Conservation (phyloP, 1,139 yeast genomes). For the Scheffersomyces segobiensis region DNA sequence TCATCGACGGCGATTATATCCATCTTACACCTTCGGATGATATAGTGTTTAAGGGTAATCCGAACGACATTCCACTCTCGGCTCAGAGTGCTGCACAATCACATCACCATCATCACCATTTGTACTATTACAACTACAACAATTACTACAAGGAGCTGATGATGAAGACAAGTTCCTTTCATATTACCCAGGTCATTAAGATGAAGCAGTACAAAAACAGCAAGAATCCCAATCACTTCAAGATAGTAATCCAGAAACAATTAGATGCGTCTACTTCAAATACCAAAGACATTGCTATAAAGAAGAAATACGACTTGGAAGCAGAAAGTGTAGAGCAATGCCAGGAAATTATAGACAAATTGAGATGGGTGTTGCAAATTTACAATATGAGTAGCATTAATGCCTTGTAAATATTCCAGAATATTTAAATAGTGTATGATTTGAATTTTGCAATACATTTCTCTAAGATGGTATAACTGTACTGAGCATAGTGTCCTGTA, state of each 20-base stretch:
- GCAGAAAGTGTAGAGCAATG: slow-evolving; percentile 65
- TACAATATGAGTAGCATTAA: slow-evolving; percentile 35
- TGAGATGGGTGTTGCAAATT: slow-evolving; percentile 54
- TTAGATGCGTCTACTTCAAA: slow-evolving; percentile 46
- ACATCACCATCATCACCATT: slow-evolving; percentile 37
- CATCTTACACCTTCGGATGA: slow-evolving; percentile 82
- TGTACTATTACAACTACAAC: slow-evolving; percentile 57
- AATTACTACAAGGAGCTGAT: slow-evolving; percentile 41
- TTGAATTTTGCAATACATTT: neutral
- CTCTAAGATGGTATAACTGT: neutral
- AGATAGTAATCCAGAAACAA: slow-evolving; percentile 73
- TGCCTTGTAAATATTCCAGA: neutral
- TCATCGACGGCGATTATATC: slow-evolving; percentile 91
- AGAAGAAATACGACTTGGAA: slow-evolving; percentile 84
- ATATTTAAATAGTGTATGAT: neutral
- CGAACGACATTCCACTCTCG: slow-evolving; percentile 31
- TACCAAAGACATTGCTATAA: slow-evolving; percentile 28
- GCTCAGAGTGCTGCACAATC: slow-evolving; percentile 12
- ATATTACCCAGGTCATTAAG: slow-evolving; percentile 73
- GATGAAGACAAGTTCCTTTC: slow-evolving; percentile 85
- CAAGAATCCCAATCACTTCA: slow-evolving; percentile 78
- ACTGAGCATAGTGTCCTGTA: neutral
- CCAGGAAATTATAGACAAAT: slow-evolving; percentile 70
- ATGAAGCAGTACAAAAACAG: slow-evolving; percentile 67
- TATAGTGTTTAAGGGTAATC: slow-evolving; percentile 52